Conservation (phyloP, 2,329 filamentous ascomycete species). For the Didymella lethalis region DNA sequence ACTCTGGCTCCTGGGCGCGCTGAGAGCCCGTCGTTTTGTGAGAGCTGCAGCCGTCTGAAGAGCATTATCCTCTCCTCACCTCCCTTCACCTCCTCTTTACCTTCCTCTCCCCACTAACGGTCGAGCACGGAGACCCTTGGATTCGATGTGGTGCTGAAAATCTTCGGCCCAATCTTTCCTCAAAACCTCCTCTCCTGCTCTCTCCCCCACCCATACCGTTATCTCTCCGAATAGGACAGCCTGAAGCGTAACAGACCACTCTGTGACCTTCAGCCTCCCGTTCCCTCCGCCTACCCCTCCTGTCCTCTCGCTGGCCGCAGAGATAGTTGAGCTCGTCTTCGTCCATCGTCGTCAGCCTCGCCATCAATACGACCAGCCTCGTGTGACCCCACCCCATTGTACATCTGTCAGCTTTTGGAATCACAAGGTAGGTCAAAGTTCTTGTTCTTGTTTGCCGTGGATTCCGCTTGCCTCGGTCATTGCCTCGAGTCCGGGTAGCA, state of each 20-base stretch:
- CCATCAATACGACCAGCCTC: constrained; percentile 39
- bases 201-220: constrained; percentile 41
- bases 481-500: constrained; percentile 7
- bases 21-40: constrained; percentile 49
- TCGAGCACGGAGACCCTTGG: constrained; percentile 51
- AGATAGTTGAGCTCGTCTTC: constrained; percentile 31
- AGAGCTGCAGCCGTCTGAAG: constrained; percentile 48
- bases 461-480: constrained; percentile 14
- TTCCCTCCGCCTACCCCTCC: constrained; percentile 32
- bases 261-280: constrained; percentile 36
- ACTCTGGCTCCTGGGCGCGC: constrained; percentile 34
- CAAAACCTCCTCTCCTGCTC: constrained; percentile 49
- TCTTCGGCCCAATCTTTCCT: constrained; percentile 46
- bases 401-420: constrained; percentile 29
- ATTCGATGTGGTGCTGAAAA: constrained; percentile 50
- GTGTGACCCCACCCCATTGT: constrained; percentile 31
- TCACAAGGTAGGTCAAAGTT: constrained; percentile 39
- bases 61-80: constrained; percentile 39
- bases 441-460: constrained; percentile 22
- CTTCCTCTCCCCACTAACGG: constrained; percentile 44
- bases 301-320: constrained; percentile 45
- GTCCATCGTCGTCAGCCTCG: constrained; percentile 47
- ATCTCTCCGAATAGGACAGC: constrained; percentile 44
- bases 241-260: constrained; percentile 41
- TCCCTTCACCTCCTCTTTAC: constrained; percentile 39